Base-by-base conservation (phyloP, 805 yeast species). In the Cyberlindnera samutprakarnensis region DNA sequence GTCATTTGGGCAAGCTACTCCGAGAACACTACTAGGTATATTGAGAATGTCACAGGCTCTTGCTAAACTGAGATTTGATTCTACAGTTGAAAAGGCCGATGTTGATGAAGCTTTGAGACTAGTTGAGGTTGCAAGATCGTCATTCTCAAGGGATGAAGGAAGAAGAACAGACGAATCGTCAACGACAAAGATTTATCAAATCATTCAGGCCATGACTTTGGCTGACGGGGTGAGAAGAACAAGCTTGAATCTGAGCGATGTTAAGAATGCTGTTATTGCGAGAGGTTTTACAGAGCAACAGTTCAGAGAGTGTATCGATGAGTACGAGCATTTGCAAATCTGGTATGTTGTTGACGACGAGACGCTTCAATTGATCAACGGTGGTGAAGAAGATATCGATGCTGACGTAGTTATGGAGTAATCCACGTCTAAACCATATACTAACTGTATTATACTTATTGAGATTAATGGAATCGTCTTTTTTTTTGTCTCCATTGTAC, bases 21-120 rank as follows among this genome's bases (percentile, higher is more conserved):
- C 97, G 36, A 79, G 99, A 66, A 87, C 97, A 2, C 68, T 92
- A 41, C 67, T 92, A 36, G 97, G 92, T 46, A 79, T 94, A 30
- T 62, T 92, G 44, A 78, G 99, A 62, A 68, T 92, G 69, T 73
- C 98, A 2, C 97, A 90, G 61, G 98, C 96, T 2, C 68, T 84
- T 41, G 97, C 98, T 0, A 72, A 96, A 48, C 68, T 92, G 37
- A 70, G 96, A 51, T 85, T 92, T 54, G 78, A 78, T 36, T 68
- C 79, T 40, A 60, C 52, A 14, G 97, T 92, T 7, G 68, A 65
- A 20, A 61, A 67, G 26, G 83, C 74, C 36, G 97, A 92, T 57
- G 96, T 92, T 25, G 97, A 92, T 51, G 99, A 92, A 61, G 96
- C 98, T 0, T 64, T 92, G 49, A 73, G 98, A 50, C 69, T 92